Percentiles rank a stretch among this genome's conserved stretches.
Evolutionary conservation across 176 grass and related monocot species (phyloP).

Genomic region (Raddia guianensis): DNA sequence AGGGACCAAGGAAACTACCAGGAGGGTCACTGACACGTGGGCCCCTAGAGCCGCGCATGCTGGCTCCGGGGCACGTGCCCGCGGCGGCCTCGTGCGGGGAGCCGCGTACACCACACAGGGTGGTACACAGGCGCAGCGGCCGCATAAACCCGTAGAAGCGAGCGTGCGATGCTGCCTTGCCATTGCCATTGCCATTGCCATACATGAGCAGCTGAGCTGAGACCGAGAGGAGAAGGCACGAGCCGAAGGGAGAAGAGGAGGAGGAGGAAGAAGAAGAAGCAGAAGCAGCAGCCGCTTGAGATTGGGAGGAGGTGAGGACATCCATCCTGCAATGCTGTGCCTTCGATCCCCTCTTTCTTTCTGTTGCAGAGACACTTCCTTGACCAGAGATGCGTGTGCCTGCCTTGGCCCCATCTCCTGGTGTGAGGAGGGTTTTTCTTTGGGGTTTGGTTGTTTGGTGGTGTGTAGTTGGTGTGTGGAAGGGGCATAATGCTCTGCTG

Average conservation of each 20-base stretch:
- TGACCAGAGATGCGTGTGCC: not conserved
- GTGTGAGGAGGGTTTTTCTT: not conserved
- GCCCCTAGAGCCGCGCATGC: not conserved
- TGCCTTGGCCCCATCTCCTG: not conserved
- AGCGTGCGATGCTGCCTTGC: conserved; percentile 30
- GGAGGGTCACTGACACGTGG: not conserved
- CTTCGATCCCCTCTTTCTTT: not conserved
- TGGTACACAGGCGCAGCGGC: conserved; percentile 37
- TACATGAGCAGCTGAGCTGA: not conserved
- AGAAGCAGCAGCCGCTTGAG: not conserved
- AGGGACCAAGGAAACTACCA: not conserved
- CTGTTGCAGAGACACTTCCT: not conserved
- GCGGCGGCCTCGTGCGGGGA: conserved; percentile 30
- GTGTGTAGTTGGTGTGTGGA: not conserved
- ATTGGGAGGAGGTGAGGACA: conserved; percentile 20
- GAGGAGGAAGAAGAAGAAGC: not conserved
- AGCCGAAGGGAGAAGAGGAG: not conserved
- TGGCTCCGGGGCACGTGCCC: conserved; percentile 46
- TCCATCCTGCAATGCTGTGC: not conserved
- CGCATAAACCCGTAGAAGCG: conserved; percentile 37
- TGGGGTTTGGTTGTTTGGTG: not conserved
- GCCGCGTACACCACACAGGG: conserved; percentile 20
- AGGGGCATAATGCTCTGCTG: not conserved
- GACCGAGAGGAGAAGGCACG: not conserved
- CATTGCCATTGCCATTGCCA: not conserved